These are phyloP conservation scores for Erythrobasidium yunnanense DNA, from an alignment of 768 basidiomycete species.

Conservation along the genomic window DNA sequence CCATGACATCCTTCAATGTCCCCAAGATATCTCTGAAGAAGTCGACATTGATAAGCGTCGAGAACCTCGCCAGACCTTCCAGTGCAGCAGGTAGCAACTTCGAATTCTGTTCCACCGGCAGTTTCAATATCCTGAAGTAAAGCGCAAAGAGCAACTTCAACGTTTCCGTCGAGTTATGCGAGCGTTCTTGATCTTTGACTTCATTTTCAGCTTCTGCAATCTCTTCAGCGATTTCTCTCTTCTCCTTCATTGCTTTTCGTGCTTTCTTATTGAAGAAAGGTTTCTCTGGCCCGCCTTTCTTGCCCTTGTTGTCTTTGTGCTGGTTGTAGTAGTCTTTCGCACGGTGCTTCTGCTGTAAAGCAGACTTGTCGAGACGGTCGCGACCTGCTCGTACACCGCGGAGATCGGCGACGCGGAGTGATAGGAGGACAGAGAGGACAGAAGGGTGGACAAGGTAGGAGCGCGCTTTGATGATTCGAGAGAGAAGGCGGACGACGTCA, in stretches of 20 bases:
- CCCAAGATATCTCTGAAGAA: constrained; percentile 92
- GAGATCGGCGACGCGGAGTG: constrained; percentile 79
- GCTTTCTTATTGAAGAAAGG: constrained; percentile 86
- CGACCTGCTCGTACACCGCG: constrained; percentile 60
- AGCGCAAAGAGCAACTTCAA: constrained; percentile 91
- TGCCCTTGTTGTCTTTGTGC: constrained; percentile 55
- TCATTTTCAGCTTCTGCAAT: constrained; percentile 89
- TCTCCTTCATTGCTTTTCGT: constrained; percentile 71
- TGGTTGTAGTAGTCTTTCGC: constrained; percentile 43
- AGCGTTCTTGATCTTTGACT: constrained; percentile 81
- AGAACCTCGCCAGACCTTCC: constrained; percentile 81
- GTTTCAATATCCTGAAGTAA: constrained; percentile 92
- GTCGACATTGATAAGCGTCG: constrained; percentile 93
- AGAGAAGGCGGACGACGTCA: constrained; percentile 76
- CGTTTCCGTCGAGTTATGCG: constrained; percentile 82
- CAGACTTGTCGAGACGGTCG: constrained; percentile 44
- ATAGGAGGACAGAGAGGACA: constrained; percentile 69
- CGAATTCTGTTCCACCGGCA: constrained; percentile 44
- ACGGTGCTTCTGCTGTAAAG: constrained; percentile 29
- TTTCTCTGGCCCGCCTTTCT: constrained; percentile 3
- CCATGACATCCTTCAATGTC: constrained; percentile 67
- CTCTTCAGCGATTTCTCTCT: constrained; percentile 79
- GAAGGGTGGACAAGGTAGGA: constrained; percentile 81
- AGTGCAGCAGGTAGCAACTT: constrained; percentile 71
- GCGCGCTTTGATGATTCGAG: constrained; percentile 90